These are phyloP conservation scores for Xylaria venustula DNA, from an alignment of 495 filamentous ascomycete species.

Conservation along the genomic window DNA sequence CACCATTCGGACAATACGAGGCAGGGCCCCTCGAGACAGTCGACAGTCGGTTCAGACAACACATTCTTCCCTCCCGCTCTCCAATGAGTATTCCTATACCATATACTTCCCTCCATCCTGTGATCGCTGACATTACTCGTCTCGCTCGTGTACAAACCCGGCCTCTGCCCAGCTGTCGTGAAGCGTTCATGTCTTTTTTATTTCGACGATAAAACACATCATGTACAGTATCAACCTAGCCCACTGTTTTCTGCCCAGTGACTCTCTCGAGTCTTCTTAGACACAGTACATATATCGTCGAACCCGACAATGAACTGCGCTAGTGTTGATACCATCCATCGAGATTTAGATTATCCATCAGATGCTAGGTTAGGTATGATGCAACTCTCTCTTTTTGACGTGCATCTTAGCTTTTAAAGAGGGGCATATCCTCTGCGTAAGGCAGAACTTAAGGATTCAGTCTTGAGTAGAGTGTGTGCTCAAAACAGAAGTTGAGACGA, in stretches of 20 bases:
- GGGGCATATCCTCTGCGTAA: background rate
- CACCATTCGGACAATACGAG: constrained; percentile 11
- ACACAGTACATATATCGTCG: no score
- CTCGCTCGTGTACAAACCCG: no score
- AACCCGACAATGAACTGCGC: no score
- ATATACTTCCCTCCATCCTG: background rate
- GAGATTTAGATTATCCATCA: no score
- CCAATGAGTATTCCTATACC: background rate
- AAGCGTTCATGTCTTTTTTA: no score
- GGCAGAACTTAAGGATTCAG: no score
- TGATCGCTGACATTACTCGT: background rate
- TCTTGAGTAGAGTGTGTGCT: background rate
- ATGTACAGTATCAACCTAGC: no score
- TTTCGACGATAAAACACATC: no score
- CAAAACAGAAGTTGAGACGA: background rate
- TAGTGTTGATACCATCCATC: background rate
- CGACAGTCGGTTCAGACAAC: background rate
- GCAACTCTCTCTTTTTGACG: background rate
- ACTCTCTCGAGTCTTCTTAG: no score
- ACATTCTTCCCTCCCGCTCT: background rate
- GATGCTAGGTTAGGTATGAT: no score
- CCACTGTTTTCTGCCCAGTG: no score
- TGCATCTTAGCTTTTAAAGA: background rate
- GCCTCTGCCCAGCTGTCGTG: no score
- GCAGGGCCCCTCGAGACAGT: background rate